A percentile compares a stretch with the other conserved stretches of the same genome.
Conservation (phyloP, 345 rosid species). For the Murraya koenigii region DNA sequence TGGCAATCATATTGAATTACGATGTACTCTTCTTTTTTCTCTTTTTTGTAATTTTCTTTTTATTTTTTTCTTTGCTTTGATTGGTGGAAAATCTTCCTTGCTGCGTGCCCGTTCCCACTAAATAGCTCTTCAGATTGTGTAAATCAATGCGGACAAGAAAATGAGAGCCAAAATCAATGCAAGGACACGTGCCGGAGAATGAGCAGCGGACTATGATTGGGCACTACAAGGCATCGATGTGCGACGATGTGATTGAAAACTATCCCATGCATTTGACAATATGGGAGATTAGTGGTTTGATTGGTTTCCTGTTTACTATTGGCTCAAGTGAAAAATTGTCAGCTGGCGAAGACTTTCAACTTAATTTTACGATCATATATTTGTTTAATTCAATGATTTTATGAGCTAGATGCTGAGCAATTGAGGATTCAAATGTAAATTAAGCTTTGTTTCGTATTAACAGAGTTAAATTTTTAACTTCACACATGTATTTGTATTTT, state of each 20-base stretch:
- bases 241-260: constrained; percentile 3
- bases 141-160: not conserved
- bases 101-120: not conserved
- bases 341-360: too few relatives aligned
- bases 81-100: not conserved
- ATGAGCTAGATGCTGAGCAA: too few relatives aligned
- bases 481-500: too few relatives aligned
- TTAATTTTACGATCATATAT: too few relatives aligned
- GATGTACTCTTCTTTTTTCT: not conserved
- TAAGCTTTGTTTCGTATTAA: too few relatives aligned
- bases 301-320: too few relatives aligned
- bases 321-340: too few relatives aligned
- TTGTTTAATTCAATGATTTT: too few relatives aligned
- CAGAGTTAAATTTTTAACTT: too few relatives aligned
- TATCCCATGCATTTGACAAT: too few relatives aligned
- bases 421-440: too few relatives aligned
- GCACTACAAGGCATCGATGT: not conserved
- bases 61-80: not conserved
- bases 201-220: constrained; percentile 1
- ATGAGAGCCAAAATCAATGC: constrained; percentile 1
- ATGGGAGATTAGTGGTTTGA: too few relatives aligned
- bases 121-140: not conserved
- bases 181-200: not conserved
- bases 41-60: not conserved
- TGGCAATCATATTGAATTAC: not conserved